These are phyloP conservation scores for Crotalaria pallida DNA, from an alignment of 306 rosid species.

Conservation along the genomic window DNA sequence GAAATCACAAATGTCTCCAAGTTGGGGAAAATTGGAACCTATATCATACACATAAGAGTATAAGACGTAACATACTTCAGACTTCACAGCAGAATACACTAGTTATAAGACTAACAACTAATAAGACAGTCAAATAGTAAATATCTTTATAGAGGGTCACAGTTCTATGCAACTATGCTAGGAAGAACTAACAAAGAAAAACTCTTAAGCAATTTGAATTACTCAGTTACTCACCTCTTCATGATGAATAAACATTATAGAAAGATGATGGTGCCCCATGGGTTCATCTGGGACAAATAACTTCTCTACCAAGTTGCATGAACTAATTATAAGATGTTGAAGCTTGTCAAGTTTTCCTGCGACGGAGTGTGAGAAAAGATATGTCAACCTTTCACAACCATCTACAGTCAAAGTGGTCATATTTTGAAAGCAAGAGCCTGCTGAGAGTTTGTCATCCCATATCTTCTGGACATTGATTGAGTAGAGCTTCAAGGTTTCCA, in stretches of 20 bases:
- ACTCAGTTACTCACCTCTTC: conserved; percentile 33
- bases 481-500: conserved; percentile 24
- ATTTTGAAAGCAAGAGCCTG: conserved; percentile 18
- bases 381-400: conserved; percentile 26
- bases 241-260: background rate
- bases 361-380: conserved; percentile 16
- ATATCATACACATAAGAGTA: background rate
- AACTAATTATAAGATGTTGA: conserved; percentile 23
- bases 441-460: conserved; percentile 28
- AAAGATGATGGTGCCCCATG: background rate
- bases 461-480: conserved; percentile 21
- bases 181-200: background rate
- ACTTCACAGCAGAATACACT: background rate
- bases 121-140: background rate
- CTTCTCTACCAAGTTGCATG: conserved; percentile 22
- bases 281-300: conserved; percentile 14
- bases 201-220: background rate
- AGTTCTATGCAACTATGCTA: background rate
- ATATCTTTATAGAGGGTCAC: background rate
- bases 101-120: background rate
- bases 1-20: conserved; percentile 33
- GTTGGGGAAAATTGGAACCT: conserved; percentile 36
- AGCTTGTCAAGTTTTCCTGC: conserved; percentile 27
- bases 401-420: conserved; percentile 22
- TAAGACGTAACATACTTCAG: conserved; percentile 1